Conservation (phyloP, 2,329 filamentous ascomycete genomes). For the Dothistroma pini region DNA sequence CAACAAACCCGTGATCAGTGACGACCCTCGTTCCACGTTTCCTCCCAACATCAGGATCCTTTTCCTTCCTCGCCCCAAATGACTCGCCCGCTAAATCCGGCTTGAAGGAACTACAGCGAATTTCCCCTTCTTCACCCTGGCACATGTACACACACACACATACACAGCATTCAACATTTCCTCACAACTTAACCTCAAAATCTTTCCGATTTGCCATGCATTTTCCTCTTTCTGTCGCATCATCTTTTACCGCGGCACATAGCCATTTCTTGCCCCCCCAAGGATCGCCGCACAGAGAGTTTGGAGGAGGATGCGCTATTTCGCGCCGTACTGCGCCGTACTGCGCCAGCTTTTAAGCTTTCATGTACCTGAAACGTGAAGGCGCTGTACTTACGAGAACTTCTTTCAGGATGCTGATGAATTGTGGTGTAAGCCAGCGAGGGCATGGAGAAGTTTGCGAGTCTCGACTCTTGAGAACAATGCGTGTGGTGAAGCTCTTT, state of each 20-base stretch:
- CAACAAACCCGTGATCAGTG: neutral
- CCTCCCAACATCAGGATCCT: neutral
- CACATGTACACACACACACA: no score
- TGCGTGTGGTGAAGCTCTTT: no score
- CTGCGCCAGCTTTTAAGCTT: neutral
- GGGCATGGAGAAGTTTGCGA: no score
- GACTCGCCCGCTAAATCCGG: no score
- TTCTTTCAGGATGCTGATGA: neutral
- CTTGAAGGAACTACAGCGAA: no score
- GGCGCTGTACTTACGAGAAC: neutral
- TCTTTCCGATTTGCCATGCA: no score
- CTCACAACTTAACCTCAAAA: no score
- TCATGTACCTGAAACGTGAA: neutral
- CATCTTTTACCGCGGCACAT: neutral
- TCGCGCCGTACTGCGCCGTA: neutral
- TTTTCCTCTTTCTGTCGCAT: neutral
- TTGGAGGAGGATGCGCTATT: neutral
- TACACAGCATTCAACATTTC: no score
- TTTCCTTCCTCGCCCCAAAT: neutral
- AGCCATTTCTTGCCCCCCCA: neutral
- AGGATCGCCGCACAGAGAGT: neutral
- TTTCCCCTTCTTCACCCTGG: no score
- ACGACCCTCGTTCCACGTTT: neutral
- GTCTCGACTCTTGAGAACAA: no score
- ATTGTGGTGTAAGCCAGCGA: no score